phyloP scores from a whole-genome alignment of 1,284 basidiomycete species.

The Leccinum pachyderme region DNA sequence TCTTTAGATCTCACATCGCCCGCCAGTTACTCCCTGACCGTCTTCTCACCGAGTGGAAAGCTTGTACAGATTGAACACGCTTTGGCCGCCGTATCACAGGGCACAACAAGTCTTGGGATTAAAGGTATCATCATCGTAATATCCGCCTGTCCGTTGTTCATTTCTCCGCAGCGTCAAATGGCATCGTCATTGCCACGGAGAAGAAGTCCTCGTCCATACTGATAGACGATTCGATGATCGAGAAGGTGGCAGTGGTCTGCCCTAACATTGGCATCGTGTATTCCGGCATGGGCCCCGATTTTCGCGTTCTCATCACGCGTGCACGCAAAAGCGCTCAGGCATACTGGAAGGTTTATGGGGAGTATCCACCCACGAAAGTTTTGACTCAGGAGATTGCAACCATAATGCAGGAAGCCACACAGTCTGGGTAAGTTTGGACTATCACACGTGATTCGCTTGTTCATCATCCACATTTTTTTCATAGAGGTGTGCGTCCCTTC shows the following conservation, averaged over 20 bases:
- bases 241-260: slow-evolving; percentile 95
- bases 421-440: slow-evolving; percentile 78
- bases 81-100: slow-evolving; percentile 93
- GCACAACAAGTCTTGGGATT: slow-evolving; percentile 96
- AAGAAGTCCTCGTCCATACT: slow-evolving; percentile 98
- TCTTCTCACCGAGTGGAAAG: slow-evolving; percentile 98
- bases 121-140: slow-evolving; percentile 67
- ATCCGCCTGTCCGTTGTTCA: slow-evolving; percentile 15
- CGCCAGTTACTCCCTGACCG: slow-evolving; percentile 93
- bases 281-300: slow-evolving; percentile 99
- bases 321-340: slow-evolving; percentile 97
- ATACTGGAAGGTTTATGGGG: slow-evolving; percentile 99
- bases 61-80: slow-evolving; percentile 99
- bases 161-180: slow-evolving; percentile 80
- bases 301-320: slow-evolving; percentile 88
- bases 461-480: slow-evolving; percentile 30
- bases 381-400: slow-evolving; percentile 97
- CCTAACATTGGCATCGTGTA: slow-evolving; percentile 99
- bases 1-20: slow-evolving; percentile 19
- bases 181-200: slow-evolving; percentile 98
- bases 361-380: slow-evolving; percentile 97
- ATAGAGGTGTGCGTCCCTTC: slow-evolving; percentile 95
- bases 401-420: slow-evolving; percentile 98
- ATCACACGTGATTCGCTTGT: slow-evolving; percentile 27
- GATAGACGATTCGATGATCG: slow-evolving; percentile 96